Evolutionary conservation across 805 yeast genomes (phyloP), one percentile per base, ranked within the genome.

Genomic region (Suhomyces kilbournensis): DNA sequence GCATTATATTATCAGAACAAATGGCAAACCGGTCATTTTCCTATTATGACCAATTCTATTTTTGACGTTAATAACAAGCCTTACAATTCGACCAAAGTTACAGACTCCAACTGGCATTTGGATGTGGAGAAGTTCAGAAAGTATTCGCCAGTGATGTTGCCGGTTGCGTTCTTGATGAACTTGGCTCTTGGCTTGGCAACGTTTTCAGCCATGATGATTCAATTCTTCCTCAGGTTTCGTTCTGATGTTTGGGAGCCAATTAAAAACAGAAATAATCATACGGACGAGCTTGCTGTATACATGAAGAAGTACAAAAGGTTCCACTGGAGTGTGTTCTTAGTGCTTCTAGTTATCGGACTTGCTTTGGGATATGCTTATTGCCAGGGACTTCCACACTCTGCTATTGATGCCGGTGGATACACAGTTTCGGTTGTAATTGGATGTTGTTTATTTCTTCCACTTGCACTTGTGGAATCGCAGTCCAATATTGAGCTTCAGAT

Each of bases 1-100:
- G 25, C 46, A 15, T 46, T 61, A 34, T 58, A 61, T 55, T 61
- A 58, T 51, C 56, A 59, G 9, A 57, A 60, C 56, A 52, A 56
- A 15, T 65, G 66, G 66, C 55, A 65, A 28, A 53, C 28, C 19
- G 42, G 42, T 19, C 42, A 38, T n/a, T 38, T 38, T 17, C 42
- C 42, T 9, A 38, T 38, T 3, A 38, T 38, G 42, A 38, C 42
- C 14, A 38, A 38, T 19, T 7, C 42, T 19, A 38, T 38, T 9
- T 38, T 7, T 19, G 23, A 38, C 19, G 42, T 38, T 9, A 6
- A 38, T 3, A 38, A 19, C 14, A 38, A 19, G 22, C 7, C 42
- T 19, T 38, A 38, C 42, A 38, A 38, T 19, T 38, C 42, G 23
- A 17, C 12, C 4, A 38, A 17, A 22, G 42, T 38, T 19, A 38